Base-by-base conservation (phyloP, 1,139 yeast genomes). In the Saccharomyces hybrid region DNA sequence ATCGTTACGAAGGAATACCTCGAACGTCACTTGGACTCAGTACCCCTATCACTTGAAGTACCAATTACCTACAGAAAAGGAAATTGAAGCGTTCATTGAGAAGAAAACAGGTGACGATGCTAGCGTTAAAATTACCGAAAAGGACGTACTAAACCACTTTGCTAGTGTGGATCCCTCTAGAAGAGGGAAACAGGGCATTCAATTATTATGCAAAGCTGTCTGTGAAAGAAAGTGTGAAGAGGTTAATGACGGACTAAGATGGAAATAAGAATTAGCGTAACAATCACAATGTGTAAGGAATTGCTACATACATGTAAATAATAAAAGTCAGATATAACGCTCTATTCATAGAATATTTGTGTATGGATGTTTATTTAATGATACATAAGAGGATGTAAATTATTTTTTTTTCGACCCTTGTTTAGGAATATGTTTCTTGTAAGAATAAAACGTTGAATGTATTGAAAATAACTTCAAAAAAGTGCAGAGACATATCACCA, bases 31-130 rank as follows among this genome's bases (percentile, higher is more conserved):
- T 28, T 67, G 68, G 66, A 64, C 59, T 32, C 58, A 64, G 24
- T 68, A 91, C 69, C 96, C 96, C 34, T 82, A 79, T 72, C 69
- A 68, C 48, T 50, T 55, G 28, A 62, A 78, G 80, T 86, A 81
- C 78, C 96, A 96, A 38, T 78, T 93, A 61, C 98, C 98, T 52
- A 75, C 80, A 12, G 87, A 84, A 70, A 61, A 66, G 52, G 84
- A 82, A 56, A 76, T 74, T n/a, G 64, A 61, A 47, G 65, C 64
- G 19, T 59, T 66, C 27, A 59, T 76, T 28, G 61, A 66, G 1
- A 72, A 72, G 14, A 61, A 66, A 82, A 88, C 82, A 64, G 83
- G 81, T 32, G 75, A 84, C 14, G 78, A 80, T 61, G 78, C 88
- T 64, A 76, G 83, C 42, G 82, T 79, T 69, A 81, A 86, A 69